Evolutionary conservation across 495 filamentous ascomycete genomes (phyloP), one percentile per base, ranked within the genome.

Genomic region (Neurospora sp.): DNA sequence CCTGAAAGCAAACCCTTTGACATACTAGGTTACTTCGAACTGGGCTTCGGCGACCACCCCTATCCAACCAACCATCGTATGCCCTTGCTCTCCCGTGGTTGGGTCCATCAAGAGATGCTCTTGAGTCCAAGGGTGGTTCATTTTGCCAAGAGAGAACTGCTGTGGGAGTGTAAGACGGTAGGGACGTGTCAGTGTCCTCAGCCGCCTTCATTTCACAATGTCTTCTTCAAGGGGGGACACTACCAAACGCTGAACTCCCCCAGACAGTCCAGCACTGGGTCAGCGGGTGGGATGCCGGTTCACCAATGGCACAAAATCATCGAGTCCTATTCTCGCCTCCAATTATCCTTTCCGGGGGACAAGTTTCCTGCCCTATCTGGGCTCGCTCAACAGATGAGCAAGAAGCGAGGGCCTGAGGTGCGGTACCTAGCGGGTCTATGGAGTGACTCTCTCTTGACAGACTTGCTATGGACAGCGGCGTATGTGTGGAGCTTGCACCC

Each of bases 391-490:
- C 70, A 75, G 27, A 66, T 75, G 27, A 69, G 31, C 71, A 31
- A 39, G 16, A 27, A 12, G 46, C 70, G 23, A 27, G 44, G 38
- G 11, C n/a, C 3, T 31, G 54, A 7, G 2, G 16, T n/a, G 38
- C 66, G 54, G n/a, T 77, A 73, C 44, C 69, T 77, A 10, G 76
- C 54, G 14, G 74, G 76, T 5, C 5, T 75, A 5, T 75, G 74
- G 72, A 71, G 72, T 40, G 54, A 62, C 12, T 62, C 72, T 5
- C 46, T 77, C 16, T 12, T 73, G n/a, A 20, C 66, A 20, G 41
- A 73, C 31, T 44, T 77, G 2, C 74, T 75, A 1, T 77, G 76
- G 74, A 70, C 14, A 2, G 54, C 44, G 12, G 62, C 49, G 70
- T 70, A 39, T 39, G 20, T 6, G 54, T 70, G n/a, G 27, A 62